Evolutionary conservation across 2,329 filamentous ascomycete species (phyloP), one percentile per base, ranked within the genome.

Genomic region (Calonectria hawksworthii): DNA sequence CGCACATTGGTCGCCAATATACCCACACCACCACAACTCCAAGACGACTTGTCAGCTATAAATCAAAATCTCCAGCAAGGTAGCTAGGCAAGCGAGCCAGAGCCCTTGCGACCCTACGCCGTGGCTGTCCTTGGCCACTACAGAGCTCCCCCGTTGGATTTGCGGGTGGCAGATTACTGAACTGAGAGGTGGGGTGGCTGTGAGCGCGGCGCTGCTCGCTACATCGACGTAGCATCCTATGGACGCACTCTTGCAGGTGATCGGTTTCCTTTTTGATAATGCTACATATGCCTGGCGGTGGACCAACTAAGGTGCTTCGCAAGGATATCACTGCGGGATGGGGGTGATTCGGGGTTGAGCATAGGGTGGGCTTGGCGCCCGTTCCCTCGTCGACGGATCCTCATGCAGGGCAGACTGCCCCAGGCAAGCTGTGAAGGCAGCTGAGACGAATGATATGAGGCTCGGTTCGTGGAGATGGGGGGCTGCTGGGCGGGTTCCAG

Each of bases 21-120:
- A 61, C 56, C 71, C 71, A 69, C 65, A 68, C 65, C 69, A 66
- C 69, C 56, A 34, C 56, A 28, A 51, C 51, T 36, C n/a, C 23
- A 28, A n/a, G 51, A 28, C 30, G 23, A 68, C 47, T 65, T 54
- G 66, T 54, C 65, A 50, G 44, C 56, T 61, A 38, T 64, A 61
- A 32, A 69, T 73, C 65, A 28, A 52, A 69, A 44, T 69, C 56
- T 64, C 44, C 32, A 16, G 28, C 65, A 50, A 36, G 71, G 65
- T 59, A 50, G n/a, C 34, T 34, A 11, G 70, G 34, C 21, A 68
- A 47, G 54, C 32, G 44, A 70, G 30, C 34, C 56, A 63, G 36
- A 38, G n/a, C 16, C 34, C 41, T 63, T 47, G 54, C 63, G 65
- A 47, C 38, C 51, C 69, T 72, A 11, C 63, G 38, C 30, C n/a